Evolutionary conservation across 73 alveolate species (phyloP).

Genomic region (Tetrahymena elliotti): DNA sequence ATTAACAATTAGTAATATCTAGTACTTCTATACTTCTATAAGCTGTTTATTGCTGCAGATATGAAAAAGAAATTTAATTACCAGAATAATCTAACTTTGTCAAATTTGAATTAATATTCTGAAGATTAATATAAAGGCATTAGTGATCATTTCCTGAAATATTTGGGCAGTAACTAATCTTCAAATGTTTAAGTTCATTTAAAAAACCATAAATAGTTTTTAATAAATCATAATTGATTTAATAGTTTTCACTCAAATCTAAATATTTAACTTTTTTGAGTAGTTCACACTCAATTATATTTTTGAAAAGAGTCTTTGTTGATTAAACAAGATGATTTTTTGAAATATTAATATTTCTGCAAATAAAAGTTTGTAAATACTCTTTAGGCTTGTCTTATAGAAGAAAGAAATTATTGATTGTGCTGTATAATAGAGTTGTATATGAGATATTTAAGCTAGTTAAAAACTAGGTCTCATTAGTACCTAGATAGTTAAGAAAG

Average conservation of each 20-base stretch:
- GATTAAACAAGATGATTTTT: background rate
- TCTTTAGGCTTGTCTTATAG: background rate
- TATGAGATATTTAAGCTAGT: background rate
- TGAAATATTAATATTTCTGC: background rate
- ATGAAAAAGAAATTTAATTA: background rate
- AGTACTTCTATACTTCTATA: background rate
- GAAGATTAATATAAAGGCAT: background rate
- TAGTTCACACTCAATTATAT: background rate
- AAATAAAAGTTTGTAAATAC: background rate
- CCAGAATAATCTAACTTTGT: background rate
- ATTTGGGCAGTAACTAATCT: background rate
- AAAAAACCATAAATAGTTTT: background rate
- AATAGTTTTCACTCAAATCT: background rate
- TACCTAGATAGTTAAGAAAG: background rate
- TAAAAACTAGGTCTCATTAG: background rate
- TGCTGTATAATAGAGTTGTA: background rate
- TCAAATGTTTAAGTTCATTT: background rate
- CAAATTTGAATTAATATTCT: background rate
- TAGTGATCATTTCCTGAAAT: background rate
- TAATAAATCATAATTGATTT: background rate
- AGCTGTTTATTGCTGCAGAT: background rate
- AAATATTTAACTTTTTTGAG: background rate
- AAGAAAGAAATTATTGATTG: background rate
- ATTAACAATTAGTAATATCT: background rate
- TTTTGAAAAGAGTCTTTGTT: background rate